phyloP scores from a whole-genome alignment of 2,329 filamentous ascomycete species.

The Catunica adiposa region DNA sequence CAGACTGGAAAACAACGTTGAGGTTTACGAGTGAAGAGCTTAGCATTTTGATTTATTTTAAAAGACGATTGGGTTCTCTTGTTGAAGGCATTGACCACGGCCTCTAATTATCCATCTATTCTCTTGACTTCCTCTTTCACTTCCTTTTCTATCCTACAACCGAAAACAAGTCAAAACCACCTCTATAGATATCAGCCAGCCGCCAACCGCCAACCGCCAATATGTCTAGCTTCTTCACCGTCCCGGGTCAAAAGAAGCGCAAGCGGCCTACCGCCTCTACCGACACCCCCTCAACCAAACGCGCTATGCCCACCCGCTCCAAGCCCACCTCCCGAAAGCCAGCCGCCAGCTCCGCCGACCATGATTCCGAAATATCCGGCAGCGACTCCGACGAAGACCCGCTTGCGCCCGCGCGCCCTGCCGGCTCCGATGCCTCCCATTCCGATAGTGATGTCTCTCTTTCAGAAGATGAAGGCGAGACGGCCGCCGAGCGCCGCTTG shows the following conservation, averaged over 20 bases:
- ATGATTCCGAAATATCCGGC: slow-evolving; percentile 68
- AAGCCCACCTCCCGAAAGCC: slow-evolving; percentile 5
- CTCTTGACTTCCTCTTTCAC: too few relatives aligned
- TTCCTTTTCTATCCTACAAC: too few relatives aligned
- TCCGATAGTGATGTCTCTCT: slow-evolving; percentile 25
- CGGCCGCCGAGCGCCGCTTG: slow-evolving; percentile 71
- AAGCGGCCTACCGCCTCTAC: slow-evolving; percentile 45
- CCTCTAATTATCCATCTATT: too few relatives aligned
- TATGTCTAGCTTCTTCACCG: slow-evolving; percentile 95
- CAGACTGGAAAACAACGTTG: neutral
- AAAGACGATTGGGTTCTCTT: too few relatives aligned
- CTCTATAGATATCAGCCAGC: neutral
- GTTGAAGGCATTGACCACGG: too few relatives aligned
- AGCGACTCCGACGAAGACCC: slow-evolving; percentile 52
- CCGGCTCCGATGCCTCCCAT: slow-evolving; percentile 29
- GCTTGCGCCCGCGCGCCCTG: slow-evolving; percentile 13
- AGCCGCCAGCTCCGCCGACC: slow-evolving; percentile 20
- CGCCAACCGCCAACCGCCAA: neutral
- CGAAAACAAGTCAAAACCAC: too few relatives aligned
- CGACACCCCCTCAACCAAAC: slow-evolving; percentile 22
- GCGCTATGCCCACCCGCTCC: slow-evolving; percentile 9
- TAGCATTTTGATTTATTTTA: neutral
- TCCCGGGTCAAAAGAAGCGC: slow-evolving; percentile 76
- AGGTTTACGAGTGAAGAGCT: neutral
- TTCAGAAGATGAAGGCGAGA: slow-evolving; percentile 68